Base-by-base conservation (phyloP, 2,329 filamentous ascomycete genomes). In the Lizonia empirigonia region DNA sequence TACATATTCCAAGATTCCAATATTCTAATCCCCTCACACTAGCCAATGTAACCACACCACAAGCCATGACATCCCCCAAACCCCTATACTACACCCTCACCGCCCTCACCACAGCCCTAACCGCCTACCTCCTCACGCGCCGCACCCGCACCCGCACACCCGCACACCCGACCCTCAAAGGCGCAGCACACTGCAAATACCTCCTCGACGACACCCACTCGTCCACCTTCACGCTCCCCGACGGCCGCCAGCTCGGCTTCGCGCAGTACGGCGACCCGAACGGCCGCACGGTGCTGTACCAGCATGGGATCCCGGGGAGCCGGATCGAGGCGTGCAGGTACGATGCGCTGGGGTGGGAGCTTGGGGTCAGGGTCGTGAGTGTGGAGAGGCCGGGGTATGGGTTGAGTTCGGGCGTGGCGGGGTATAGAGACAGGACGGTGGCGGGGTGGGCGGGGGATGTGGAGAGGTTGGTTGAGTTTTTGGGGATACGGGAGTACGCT, bases 201-300 rank as follows among this genome's bases (percentile, higher is more conserved):
- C 34, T 39, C 37, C 55, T 66, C 3, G 64, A 69, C 48, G 54
- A 63, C 24, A 56, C 61, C 19, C 63, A 49, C 36, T 71, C 72
- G 1, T 44, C 57, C 16, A 73, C 60, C 12, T 34, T 72, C 9
- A 63, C 48, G 1, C 70, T 75, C 2, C 55, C 69, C 0, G 68
- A 73, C 40, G 72, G 71, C 7, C 69, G 73, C 12, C 71, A 64
- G 44, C 58, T 76, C 2, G 69, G 71, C 5, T 74, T 73, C 42
- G 69, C 68, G 26, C 54, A 67, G 29, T 72, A 70, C 35, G 68
- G 70, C 5, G 59, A 59, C 3, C 57, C 53, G 8, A 65, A 56
- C 3, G 67, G 68, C 13, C 55, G 56, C 27, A 19, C 68, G 0
- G 58, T 71, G 15, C 41, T 72, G 9, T 69, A 63, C 52, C 50